Base-by-base conservation (phyloP, 2,329 filamentous ascomycete genomes). In the Botryosphaeria dothidea region DNA sequence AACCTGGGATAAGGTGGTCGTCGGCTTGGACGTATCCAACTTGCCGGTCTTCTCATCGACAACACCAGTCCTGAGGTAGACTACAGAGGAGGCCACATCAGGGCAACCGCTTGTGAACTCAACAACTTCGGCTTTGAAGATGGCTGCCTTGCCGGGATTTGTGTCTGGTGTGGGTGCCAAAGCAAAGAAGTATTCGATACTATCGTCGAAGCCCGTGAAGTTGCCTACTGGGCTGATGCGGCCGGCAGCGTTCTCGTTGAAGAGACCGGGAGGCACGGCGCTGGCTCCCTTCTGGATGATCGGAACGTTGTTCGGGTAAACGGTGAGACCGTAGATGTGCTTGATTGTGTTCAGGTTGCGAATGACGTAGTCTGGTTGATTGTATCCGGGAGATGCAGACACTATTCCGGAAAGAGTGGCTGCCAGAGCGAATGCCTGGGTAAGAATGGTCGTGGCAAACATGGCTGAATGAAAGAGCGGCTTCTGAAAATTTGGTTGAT, bases 211-310 rank as follows among this genome's bases (percentile, higher is more conserved):
- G 13, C 76, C 75, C 8, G 70, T 71, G 68, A 81, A 82, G 46
- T 79, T 76, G 65, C 80, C 80, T 11, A 81, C 70, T 2, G 80
- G 80, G 8, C 75, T 73, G 63, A 81, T 75, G 2, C 79, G 72
- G 21, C 80, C 80, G 6, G 69, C 72, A 7, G 78, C 77, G 21
- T 79, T 69, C 6, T 72, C 62, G 65, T 69, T 72, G 69, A 82
- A 81, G 46, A 82, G 74, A 4, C 75, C 75, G 4, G 71, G 65
- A 1, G 79, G 79, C 7, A 81, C 76, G 34, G 71, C 75, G 0
- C 69, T 67, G 3, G 70, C 71, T 38, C 78, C 78, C 17, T 71
- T 66, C 15, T 66, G 61, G 65, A 80, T 70, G 49, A 81, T 76
- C 11, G 74, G 72, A 3, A 76, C 52, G 61, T 80, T 75, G 60